These are phyloP conservation scores for Ogataea minuta DNA, from an alignment of 805 yeast genomes.

Conservation along the genomic window DNA sequence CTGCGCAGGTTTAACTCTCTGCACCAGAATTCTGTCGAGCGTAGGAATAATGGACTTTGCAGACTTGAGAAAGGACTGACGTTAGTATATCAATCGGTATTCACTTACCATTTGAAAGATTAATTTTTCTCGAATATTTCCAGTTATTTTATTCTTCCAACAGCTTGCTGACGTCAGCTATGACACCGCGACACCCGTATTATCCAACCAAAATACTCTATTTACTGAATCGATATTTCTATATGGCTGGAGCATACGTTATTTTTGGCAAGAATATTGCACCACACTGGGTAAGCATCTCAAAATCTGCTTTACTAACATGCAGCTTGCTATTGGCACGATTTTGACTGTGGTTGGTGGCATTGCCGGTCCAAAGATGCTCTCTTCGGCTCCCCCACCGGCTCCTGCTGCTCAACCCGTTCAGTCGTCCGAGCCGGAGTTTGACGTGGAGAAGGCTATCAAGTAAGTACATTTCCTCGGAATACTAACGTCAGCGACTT, in stretches of 20 bases:
- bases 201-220: slow-evolving; percentile 13
- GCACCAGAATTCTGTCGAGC: slow-evolving; percentile 95
- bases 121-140: slow-evolving; percentile 10
- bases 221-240: slow-evolving; percentile 12
- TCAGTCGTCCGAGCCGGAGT: slow-evolving; percentile 24
- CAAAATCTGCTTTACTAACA: slow-evolving; percentile 7
- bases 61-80: slow-evolving; percentile 61
- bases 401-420: slow-evolving; percentile 56
- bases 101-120: slow-evolving; percentile 17
- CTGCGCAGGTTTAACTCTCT: slow-evolving; percentile 87
- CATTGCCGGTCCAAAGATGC: slow-evolving; percentile 53
- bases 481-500: slow-evolving; percentile 25
- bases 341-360: slow-evolving; percentile 62
- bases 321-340: slow-evolving; percentile 74
- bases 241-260: slow-evolving; percentile 80
- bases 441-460: slow-evolving; percentile 34
- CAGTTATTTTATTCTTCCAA: not conserved
- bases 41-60: slow-evolving; percentile 89
- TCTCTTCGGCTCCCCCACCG: slow-evolving; percentile 31
- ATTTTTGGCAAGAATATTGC: slow-evolving; percentile 82
- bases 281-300: slow-evolving; percentile 62
- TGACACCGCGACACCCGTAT: not conserved
- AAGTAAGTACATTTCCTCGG: slow-evolving; percentile 23
- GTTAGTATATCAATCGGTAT: slow-evolving; percentile 4
- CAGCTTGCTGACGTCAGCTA: slow-evolving; percentile 4